These are phyloP conservation scores for Artemisia argyi DNA, from an alignment of 129 eudicot species.

Conservation along the genomic window DNA sequence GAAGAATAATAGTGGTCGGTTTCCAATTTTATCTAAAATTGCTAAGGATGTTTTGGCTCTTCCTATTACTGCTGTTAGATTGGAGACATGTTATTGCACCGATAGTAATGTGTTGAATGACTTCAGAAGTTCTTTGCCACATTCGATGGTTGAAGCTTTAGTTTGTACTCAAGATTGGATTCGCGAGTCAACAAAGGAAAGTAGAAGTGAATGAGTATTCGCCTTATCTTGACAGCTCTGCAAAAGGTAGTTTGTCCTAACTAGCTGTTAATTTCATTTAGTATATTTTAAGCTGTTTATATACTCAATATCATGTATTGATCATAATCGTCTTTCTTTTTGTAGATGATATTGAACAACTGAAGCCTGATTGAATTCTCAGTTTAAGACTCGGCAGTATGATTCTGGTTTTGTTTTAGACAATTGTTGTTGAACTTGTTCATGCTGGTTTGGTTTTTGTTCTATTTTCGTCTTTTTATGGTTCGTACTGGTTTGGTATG, in stretches of 20 bases:
- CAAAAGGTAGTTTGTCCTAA: background rate
- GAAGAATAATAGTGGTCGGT: conserved; percentile 2
- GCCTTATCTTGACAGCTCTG: background rate
- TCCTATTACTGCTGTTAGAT: background rate
- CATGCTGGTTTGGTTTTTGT: no score
- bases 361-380: no score
- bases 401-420: no score
- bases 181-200: background rate
- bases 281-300: no score
- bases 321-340: no score
- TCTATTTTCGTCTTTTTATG: no score
- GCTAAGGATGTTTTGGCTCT: conserved; percentile 21
- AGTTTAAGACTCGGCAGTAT: no score
- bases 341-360: no score
- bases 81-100: background rate
- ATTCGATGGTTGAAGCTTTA: conserved; percentile 12
- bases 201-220: background rate
- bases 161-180: conserved; percentile 21
- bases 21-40: conserved; percentile 15
- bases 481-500: no score
- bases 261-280: background rate
- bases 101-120: conserved; percentile 1
- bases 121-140: conserved; percentile 12
- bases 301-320: no score
- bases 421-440: no score